Evolutionary conservation across 176 grass and related monocot species (phyloP), one percentile per base, ranked within the genome.

Genomic region (Metroxylon sagu): DNA sequence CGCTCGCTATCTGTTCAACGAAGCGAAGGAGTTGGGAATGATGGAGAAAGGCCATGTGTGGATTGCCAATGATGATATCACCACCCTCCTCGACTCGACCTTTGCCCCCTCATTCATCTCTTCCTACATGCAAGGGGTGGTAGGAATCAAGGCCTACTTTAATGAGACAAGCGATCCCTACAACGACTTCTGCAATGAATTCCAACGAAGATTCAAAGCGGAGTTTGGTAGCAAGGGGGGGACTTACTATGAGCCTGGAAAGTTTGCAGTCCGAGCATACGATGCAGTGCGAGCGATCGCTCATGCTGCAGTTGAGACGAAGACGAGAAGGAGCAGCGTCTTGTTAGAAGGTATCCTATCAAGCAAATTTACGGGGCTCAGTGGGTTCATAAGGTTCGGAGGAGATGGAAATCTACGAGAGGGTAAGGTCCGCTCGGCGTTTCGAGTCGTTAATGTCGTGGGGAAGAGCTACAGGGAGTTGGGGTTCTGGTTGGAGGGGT

Each of bases 401-500:
- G 19, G 5, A 2, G 28, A 21, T 54, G 26, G 65, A 10, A 2
- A 2, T 31, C 57, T 8, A 26, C 26, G 69, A 14, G 15, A 5
- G 4, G 15, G 16, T 14, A 19, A 18, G 15, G 14, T 1, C 16
- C 0, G 6, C 60, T 49, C 70, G 0, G 12, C 21, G 1, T 79
- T 59, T 28, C 70, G 63, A 19, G 60, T 80, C 12, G 19, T 74
- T 4, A 66, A 66, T 52, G 26, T 80, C 15, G 64, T 57, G 5
- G 70, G 64, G 5, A 43, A 50, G 29, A 57, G 18, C 16, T 63
- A 56, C 25, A 16, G 1, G 14, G 70, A 62, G 14, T 2, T 80
- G 57, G 71, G 77, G 5, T 80, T 57, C 49, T 80, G 77, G 77
- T 14, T 55, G 2, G 30, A 74, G 15, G 53, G 53, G 5, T 50